Evolutionary conservation across 257 asterid species (phyloP).

Genomic region (Fraxinus anomala): DNA sequence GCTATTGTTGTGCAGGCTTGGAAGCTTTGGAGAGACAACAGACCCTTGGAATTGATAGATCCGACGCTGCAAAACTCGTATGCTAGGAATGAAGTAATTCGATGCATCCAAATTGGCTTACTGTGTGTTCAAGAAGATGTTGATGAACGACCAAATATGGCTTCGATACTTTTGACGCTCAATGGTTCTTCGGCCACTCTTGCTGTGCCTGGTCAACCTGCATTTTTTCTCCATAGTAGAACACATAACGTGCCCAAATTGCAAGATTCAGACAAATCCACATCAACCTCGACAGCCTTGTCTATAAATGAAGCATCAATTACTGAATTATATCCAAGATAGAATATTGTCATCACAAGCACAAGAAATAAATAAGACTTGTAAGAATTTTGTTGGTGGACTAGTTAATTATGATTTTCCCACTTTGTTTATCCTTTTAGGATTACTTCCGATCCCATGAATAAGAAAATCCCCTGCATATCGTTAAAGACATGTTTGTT

Average conservation of each 20-base stretch:
- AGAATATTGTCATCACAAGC: not conserved
- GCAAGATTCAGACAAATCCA: not conserved
- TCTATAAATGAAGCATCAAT: not conserved
- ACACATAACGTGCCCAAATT: not conserved
- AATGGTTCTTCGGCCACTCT: not conserved
- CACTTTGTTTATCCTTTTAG: too few species aligned
- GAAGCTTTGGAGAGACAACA: not conserved
- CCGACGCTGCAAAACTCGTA: not conserved
- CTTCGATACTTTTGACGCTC: not conserved
- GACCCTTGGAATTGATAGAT: not conserved
- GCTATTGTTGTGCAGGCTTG: not conserved
- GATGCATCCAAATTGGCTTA: not conserved
- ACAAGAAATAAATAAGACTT: too few species aligned
- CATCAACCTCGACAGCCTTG: not conserved
- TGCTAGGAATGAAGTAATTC: not conserved
- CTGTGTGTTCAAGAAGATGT: not conserved
- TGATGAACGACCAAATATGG: not conserved
- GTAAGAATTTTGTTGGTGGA: too few species aligned
- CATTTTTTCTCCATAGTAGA: not conserved
- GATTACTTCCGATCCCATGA: too few species aligned
- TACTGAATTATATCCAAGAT: not conserved
- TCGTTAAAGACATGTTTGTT: too few species aligned
- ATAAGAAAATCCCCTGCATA: too few species aligned
- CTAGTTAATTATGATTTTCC: too few species aligned
- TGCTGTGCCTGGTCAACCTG: not conserved